Evolutionary conservation across 345 rosid species (phyloP).

Genomic region (Jatropha curcas): DNA sequence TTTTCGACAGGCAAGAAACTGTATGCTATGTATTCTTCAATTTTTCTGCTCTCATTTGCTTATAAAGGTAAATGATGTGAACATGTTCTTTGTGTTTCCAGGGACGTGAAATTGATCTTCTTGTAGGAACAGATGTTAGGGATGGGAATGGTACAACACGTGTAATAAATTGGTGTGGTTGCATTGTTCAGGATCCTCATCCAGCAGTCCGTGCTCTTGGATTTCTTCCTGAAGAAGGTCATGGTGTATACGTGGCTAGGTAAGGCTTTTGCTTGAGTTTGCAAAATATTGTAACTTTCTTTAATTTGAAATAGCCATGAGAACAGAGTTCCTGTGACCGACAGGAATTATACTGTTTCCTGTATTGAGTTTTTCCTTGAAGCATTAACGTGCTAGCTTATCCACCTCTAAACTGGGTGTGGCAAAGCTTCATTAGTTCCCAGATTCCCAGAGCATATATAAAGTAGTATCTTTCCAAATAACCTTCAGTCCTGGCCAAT

Average conservation of each 20-base stretch:
- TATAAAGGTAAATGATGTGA: neutral
- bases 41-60: neutral
- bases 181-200: conserved; percentile 91
- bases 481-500: neutral
- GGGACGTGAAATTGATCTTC: conserved; percentile 78
- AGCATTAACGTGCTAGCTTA: neutral
- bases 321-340: neutral
- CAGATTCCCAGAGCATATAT: neutral
- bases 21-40: neutral
- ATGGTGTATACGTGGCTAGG: conserved; percentile 95
- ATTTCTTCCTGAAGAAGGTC: conserved; percentile 98
- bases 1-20: conserved; percentile 68
- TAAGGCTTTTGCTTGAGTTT: conserved; percentile 18
- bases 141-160: conserved; percentile 90
- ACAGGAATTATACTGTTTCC: neutral
- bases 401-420: neutral
- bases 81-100: conserved; percentile 27
- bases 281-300: neutral
- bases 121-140: conserved; percentile 86
- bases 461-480: neutral
- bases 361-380: neutral
- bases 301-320: neutral
- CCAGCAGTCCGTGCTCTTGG: conserved; percentile 98
- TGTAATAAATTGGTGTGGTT: conserved; percentile 89
- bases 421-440: neutral